Percentiles rank a stretch among this genome's conserved stretches.
phyloP scores from a whole-genome alignment of 106 monocot species.

The Ottelia alismoides region DNA sequence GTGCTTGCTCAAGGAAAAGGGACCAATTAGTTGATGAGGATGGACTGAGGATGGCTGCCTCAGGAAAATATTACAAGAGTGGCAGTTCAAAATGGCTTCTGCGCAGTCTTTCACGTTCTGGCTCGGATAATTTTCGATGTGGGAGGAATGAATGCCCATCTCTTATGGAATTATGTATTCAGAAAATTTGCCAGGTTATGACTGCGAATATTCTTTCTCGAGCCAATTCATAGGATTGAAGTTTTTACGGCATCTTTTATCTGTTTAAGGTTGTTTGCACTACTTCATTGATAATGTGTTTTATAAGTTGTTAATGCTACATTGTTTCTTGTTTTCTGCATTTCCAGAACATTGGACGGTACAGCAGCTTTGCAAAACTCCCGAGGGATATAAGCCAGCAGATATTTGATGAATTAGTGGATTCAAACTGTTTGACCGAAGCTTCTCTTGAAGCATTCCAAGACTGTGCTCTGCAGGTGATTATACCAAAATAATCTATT shows the following conservation, averaged over 20 bases:
- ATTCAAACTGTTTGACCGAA: conserved; percentile 47
- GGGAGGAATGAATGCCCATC: conserved; percentile 41
- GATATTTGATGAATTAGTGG: conserved; percentile 83
- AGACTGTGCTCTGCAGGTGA: conserved; percentile 93
- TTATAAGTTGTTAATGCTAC: too few relatives aligned
- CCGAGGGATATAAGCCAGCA: conserved; percentile 97
- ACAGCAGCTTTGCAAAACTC: conserved; percentile 70
- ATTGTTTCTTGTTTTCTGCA: too few relatives aligned
- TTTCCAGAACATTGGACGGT: conserved; percentile 70
- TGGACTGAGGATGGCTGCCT: conserved; percentile 9
- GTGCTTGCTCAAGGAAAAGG: conserved; percentile 92
- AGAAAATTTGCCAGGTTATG: conserved; percentile 61
- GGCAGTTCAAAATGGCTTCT: conserved; percentile 82
- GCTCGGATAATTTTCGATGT: conserved; percentile 13
- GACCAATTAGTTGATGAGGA: conserved; percentile 36
- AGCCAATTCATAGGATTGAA: too few relatives aligned
- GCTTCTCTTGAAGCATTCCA: conserved; percentile 62
- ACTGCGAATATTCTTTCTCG: background rate
- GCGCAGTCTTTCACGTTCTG: conserved; percentile 40
- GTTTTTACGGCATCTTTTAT: background rate
- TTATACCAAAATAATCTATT: too few relatives aligned
- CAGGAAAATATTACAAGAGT: conserved; percentile 53
- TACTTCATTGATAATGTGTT: too few relatives aligned
- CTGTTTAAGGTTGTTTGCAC: background rate
- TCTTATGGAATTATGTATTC: conserved; percentile 80